Conservation (phyloP, 2,329 filamentous ascomycete species). For the Mariannaea elegans region DNA sequence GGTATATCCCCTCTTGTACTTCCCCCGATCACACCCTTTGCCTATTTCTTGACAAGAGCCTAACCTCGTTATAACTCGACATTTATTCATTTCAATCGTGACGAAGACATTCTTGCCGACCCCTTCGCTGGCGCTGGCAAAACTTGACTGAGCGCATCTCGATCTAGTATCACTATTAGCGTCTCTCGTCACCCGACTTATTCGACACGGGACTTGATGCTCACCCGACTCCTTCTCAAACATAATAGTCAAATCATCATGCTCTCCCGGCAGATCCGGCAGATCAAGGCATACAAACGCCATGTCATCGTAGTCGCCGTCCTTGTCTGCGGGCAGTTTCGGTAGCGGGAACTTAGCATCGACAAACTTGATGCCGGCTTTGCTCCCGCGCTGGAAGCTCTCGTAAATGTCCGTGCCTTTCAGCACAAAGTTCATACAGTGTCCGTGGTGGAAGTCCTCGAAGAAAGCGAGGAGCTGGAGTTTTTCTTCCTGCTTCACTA, state of each 20-base stretch:
- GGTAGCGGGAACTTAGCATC: slow-evolving; percentile 93
- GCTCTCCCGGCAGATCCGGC: slow-evolving; percentile 88
- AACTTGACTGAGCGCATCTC: slow-evolving; percentile 60
- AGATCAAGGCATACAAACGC: slow-evolving; percentile 87
- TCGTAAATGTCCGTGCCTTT: slow-evolving; percentile 88
- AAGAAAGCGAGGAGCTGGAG: slow-evolving; percentile 87
- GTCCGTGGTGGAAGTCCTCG: slow-evolving; percentile 84
- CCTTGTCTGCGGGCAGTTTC: slow-evolving; percentile 62
- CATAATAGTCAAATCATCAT: slow-evolving; percentile 87
- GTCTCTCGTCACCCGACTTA: neutral
- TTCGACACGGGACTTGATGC: slow-evolving; percentile 44
- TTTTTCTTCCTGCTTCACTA: slow-evolving; percentile 76
- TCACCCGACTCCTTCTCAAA: slow-evolving; percentile 83
- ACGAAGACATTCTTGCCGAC: slow-evolving; percentile 43
- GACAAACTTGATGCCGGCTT: slow-evolving; percentile 79
- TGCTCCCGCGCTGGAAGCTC: slow-evolving; percentile 68
- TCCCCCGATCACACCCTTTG: slow-evolving; percentile 9
- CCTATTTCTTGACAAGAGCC: slow-evolving; percentile 18
- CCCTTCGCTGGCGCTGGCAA: slow-evolving; percentile 67
- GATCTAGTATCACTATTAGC: slow-evolving; percentile 53
- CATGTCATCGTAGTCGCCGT: slow-evolving; percentile 65
- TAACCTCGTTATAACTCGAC: slow-evolving; percentile 17
- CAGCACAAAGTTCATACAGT: slow-evolving; percentile 88
- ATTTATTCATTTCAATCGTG: slow-evolving; percentile 42
- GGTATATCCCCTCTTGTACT: slow-evolving; percentile 27